phyloP scores from a whole-genome alignment of 2,329 filamentous ascomycete genomes.

The Alternaria incomplexa region DNA sequence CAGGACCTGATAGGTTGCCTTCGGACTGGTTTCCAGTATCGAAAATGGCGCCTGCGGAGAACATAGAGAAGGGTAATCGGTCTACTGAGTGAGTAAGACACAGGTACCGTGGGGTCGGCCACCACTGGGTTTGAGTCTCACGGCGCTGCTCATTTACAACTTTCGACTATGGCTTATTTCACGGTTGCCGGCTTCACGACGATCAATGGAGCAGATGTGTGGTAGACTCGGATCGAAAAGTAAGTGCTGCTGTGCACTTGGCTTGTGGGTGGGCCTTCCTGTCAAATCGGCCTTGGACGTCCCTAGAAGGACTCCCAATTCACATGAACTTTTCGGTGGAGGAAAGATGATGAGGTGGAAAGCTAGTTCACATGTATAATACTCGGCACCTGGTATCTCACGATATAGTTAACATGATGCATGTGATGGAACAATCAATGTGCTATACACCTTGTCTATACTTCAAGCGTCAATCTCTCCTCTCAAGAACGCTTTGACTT shows the following conservation, averaged over 20 bases:
- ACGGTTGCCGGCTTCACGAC: background rate
- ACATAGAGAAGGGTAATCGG: background rate
- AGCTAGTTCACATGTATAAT: background rate
- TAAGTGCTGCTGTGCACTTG: background rate
- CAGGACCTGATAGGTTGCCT: background rate
- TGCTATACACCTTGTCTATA: background rate
- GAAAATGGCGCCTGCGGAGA: background rate
- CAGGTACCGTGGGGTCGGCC: background rate
- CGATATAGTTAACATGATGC: background rate
- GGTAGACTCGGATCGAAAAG: background rate
- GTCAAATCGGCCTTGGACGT: background rate
- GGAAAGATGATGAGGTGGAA: background rate
- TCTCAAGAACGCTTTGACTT: constrained; percentile 59
- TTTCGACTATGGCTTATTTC: background rate
- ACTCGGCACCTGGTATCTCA: background rate
- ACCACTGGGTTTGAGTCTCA: background rate
- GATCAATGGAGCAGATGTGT: background rate
- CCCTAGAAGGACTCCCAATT: background rate
- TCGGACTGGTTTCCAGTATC: background rate
- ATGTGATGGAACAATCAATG: background rate
- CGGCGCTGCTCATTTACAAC: background rate
- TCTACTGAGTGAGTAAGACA: background rate
- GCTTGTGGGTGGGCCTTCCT: background rate
- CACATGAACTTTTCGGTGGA: background rate
- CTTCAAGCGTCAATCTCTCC: constrained; percentile 25